phyloP scores from a whole-genome alignment of 192 early-diverging fungal genomes.

The Coemansia guatemalensis region DNA sequence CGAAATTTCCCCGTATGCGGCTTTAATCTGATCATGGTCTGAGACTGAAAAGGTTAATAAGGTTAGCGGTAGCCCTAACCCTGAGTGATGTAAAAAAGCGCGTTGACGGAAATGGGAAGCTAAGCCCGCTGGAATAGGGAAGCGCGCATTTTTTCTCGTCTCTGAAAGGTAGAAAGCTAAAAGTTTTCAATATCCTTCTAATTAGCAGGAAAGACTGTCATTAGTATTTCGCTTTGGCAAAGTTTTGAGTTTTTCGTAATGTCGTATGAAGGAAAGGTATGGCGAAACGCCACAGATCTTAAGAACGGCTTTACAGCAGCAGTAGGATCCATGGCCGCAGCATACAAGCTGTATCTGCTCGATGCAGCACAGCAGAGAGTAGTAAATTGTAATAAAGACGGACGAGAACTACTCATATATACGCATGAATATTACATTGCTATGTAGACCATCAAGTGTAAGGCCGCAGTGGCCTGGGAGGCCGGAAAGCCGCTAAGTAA shows the following conservation, averaged over 20 bases:
- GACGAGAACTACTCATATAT: not conserved
- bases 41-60: too few relatives aligned
- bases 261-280: constrained; percentile 39
- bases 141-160: too few relatives aligned
- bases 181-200: too few relatives aligned
- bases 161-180: too few relatives aligned
- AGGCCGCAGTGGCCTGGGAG: constrained; percentile 95
- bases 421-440: not conserved
- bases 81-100: too few relatives aligned
- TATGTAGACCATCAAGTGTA: constrained; percentile 68
- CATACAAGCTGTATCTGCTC: not conserved
- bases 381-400: not conserved
- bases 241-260: not conserved
- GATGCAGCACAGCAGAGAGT: not conserved
- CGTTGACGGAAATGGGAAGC: too few relatives aligned
- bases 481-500: constrained; percentile 88
- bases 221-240: not conserved
- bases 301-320: not conserved
- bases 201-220: too few relatives aligned
- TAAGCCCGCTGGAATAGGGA: too few relatives aligned
- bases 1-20: too few relatives aligned
- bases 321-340: not conserved
- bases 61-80: too few relatives aligned
- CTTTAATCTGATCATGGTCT: too few relatives aligned
- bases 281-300: not conserved